Base-by-base conservation (phyloP, 352 stramenopile species). In the Blastocystis sp. region DNA sequence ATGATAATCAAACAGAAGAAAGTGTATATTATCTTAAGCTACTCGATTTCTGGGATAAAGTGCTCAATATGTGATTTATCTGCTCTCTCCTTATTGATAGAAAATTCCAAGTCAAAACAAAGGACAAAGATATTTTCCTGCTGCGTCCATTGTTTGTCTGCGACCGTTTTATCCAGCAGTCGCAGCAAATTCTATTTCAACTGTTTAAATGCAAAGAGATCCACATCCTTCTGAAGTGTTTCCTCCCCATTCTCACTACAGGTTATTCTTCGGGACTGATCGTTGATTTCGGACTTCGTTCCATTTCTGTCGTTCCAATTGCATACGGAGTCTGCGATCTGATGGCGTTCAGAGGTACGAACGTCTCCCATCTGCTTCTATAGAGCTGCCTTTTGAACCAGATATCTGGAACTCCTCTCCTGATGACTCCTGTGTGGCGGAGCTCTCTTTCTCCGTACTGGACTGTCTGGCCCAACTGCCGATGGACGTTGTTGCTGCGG, bases 221-320 rank as follows among this genome's bases (percentile, higher is more conserved):
- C 26, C 47, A 43, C 11, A 26, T 85, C 2, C 2, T 68, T 30
- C 53, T 34, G 5, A 30, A 85, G 20, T 45, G 47, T 45, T 64
- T 34, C 53, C 73, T 85, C 20, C 53, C 73, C 37, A 13, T 85
- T 5, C 39, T 85, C 3, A 16, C 56, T n/a, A 64, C 54, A 2
- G 73, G 73, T n/a, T 53, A 64, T 53, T 26, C 73, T 37, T 66
- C 53, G 37, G 73, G 73, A 47, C 34, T 85, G 6, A 34, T 85
- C 7, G 53, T 85, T 45, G 73, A 85, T 7, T 11, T 65, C 20
- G 56, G 39, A n/a, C 26, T 30, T 34, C 34, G 63, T 30, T 24
- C 20, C 3, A 47, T 65, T 26, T 62, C 18, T n/a, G 68, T 85
- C 2, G 8, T 68, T n/a, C 11, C 73, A 6, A 45, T 68, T 24